Evolutionary conservation across 1,284 basidiomycete species (phyloP).

Genomic region (Trametes pubescens): DNA sequence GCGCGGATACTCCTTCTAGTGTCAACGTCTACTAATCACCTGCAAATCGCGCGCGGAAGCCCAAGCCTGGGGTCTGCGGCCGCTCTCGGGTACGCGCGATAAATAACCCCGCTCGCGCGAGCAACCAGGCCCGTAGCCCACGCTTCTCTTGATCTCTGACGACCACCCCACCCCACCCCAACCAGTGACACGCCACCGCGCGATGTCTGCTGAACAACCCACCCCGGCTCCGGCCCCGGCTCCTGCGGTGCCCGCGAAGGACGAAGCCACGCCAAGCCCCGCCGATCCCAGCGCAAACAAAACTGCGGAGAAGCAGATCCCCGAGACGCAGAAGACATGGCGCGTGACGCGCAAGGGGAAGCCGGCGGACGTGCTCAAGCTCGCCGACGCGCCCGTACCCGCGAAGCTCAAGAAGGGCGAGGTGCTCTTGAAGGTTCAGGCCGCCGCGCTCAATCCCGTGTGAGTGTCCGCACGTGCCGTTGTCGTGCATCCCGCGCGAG

Average conservation of each 20-base stretch:
- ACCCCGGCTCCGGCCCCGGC: background rate
- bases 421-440: slow-evolving; percentile 67
- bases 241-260: too few species aligned
- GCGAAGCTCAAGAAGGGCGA: slow-evolving; percentile 53
- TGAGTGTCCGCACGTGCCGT: slow-evolving; percentile 43
- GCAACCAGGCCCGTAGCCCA: background rate
- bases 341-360: slow-evolving; percentile 41
- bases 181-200: background rate
- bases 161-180: background rate
- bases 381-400: slow-evolving; percentile 55
- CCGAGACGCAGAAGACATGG: slow-evolving; percentile 46
- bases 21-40: too few species aligned
- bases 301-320: background rate
- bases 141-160: background rate
- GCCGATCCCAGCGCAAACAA: background rate
- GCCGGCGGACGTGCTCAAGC: slow-evolving; percentile 54
- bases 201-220: slow-evolving; percentile 16
- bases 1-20: too few species aligned
- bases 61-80: too few species aligned
- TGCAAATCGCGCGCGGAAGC: too few species aligned
- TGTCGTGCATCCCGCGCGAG: background rate
- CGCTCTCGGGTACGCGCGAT: background rate
- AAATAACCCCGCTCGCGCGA: background rate
- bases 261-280: background rate
- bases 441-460: slow-evolving; percentile 75